Percentiles rank a stretch among this genome's conserved stretches.
Evolutionary conservation across 768 basidiomycete species (phyloP).

Genomic region (Paxillus involutus): DNA sequence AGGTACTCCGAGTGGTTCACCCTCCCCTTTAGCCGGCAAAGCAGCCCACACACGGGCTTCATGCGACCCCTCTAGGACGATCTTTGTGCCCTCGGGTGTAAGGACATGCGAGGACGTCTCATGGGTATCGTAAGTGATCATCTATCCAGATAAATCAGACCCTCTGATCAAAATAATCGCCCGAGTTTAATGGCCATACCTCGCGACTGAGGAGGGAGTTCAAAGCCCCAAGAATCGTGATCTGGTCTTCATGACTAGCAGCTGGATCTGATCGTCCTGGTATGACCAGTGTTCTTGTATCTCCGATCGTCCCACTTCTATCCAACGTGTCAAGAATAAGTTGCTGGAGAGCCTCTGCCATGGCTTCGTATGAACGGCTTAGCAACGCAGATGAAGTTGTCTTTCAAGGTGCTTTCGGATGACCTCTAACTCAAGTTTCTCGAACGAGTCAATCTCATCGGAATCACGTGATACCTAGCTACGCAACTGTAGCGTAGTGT

Average conservation of each 20-base stretch:
- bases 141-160: slow-evolving; percentile 45
- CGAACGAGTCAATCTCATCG: slow-evolving; percentile 17
- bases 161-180: slow-evolving; percentile 2
- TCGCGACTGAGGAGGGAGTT: slow-evolving; percentile 89
- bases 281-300: slow-evolving; percentile 67
- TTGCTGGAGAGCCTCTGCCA: slow-evolving; percentile 81
- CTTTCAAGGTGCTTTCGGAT: neutral
- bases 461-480: slow-evolving; percentile 12
- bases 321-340: slow-evolving; percentile 75
- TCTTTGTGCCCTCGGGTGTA: slow-evolving; percentile 80
- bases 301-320: slow-evolving; percentile 50
- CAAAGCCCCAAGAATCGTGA: slow-evolving; percentile 82
- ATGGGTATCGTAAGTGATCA: slow-evolving; percentile 79
- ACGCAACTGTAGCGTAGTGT: neutral
- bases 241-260: slow-evolving; percentile 74
- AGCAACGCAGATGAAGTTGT: slow-evolving; percentile 2
- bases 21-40: slow-evolving; percentile 70
- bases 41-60: slow-evolving; percentile 94
- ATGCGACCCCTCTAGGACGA: slow-evolving; percentile 83
- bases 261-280: slow-evolving; percentile 63
- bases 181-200: slow-evolving; percentile 41
- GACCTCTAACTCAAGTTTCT: neutral
- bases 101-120: slow-evolving; percentile 73
- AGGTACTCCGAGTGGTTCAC: slow-evolving; percentile 59
- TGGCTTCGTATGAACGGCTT: slow-evolving; percentile 25